A percentile compares a stretch with the other conserved stretches of the same genome.
Conservation (phyloP, 768 basidiomycete species). For the Serpula lacrymans region DNA sequence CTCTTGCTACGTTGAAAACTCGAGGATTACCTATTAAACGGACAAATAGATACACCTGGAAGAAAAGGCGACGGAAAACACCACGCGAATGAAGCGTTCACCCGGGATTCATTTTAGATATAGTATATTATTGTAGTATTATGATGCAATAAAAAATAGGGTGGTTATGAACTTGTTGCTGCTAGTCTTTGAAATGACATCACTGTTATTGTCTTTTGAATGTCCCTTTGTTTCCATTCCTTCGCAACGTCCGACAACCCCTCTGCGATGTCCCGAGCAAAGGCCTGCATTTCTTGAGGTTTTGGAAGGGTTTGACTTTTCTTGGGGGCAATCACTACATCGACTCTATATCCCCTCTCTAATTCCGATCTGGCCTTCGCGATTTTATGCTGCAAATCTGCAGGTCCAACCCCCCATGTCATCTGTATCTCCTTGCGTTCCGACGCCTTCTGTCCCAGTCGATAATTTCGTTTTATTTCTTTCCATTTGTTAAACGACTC, state of each 20-base stretch:
- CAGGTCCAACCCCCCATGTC: conserved; percentile 58
- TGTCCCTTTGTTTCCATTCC: conserved; percentile 49
- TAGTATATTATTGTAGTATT: no score
- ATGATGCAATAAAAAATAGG: no score
- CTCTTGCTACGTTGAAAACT: conserved; percentile 25
- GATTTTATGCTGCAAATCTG: conserved; percentile 67
- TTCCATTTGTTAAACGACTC: conserved; percentile 37
- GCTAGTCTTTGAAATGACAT: conserved; percentile 42
- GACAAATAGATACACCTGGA: conserved; percentile 15
- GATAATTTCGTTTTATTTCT: conserved; percentile 31
- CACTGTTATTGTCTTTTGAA: conserved; percentile 33
- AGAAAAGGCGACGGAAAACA: conserved; percentile 11
- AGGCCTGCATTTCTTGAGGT: conserved; percentile 38
- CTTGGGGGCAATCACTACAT: conserved; percentile 55
- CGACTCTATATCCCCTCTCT: conserved; percentile 55
- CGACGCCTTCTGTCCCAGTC: conserved; percentile 24
- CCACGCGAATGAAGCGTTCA: conserved; percentile 2
- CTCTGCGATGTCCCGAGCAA: conserved; percentile 40
- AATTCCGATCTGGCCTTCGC: conserved; percentile 54
- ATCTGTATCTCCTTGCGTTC: conserved; percentile 67
- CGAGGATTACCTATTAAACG: conserved; percentile 32
- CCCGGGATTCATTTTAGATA: no score
- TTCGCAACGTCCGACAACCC: conserved; percentile 46
- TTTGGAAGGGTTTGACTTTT: conserved; percentile 35
- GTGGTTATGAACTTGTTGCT: no score